Base-by-base conservation (phyloP, 1,284 basidiomycete genomes). In the Apiotrichum porosum region DNA sequence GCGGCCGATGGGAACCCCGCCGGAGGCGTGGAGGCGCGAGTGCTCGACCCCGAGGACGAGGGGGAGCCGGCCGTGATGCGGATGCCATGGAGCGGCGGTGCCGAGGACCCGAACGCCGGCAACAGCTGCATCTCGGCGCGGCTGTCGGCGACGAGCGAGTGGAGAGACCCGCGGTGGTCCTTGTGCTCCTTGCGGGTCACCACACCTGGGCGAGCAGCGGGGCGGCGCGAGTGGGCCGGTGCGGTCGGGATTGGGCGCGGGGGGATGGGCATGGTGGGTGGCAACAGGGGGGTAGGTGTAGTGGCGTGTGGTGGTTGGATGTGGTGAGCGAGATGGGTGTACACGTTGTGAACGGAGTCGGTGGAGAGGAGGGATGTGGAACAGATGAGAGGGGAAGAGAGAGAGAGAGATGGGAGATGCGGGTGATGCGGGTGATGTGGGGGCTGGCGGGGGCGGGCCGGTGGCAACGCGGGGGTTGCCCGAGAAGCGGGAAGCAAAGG, bases 81-180 rank as follows among this genome's bases (percentile, higher is more conserved):
- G 24, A 48, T 43, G 34, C 51, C 51, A n/a, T 35, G 39, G 28
- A 52, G 45, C 26, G 45, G 32, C 28, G 40, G 44, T 8, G 51
- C 45, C 10, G 42, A 39, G 23, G 42, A 45, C 8, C 42, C 38
- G 19, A 38, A 37, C 6, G 34, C 26, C 12, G 54, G 50, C 12
- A 66, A 44, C 9, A 64, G 41, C n/a, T 57, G 54, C 21, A 68
- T 49, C 47, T 71, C 65, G 19, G 62, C 57, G 23, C 65, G 61
- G 53, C 58, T 60, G 24, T 69, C 66, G 33, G 54, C 43, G 31
- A 49, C 46, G 40, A 52, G 31, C 54, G 48, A 3, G 58, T 52
- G 37, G 63, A 56, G 18, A 49, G 37, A 6, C 42, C 19, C 21
- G 64, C 58, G 18, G 64, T 52, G 33, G 56, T 28, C 26, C 26